A percentile compares a stretch with the other conserved stretches of the same genome.
phyloP scores from a whole-genome alignment of 768 basidiomycete species.

The Gymnopilus junonius region DNA sequence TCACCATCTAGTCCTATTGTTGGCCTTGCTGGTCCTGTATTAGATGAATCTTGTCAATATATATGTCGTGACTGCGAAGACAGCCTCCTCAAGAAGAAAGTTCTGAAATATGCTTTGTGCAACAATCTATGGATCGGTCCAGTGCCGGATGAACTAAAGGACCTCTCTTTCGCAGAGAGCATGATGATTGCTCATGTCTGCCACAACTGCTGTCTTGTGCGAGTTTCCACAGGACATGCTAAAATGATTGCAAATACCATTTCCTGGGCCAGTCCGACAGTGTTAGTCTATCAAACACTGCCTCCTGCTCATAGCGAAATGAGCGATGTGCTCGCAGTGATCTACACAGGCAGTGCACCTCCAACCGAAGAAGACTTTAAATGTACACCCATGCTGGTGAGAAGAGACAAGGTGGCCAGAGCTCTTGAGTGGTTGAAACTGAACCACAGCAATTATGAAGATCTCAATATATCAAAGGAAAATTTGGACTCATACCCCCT shows the following conservation, averaged over 20 bases:
- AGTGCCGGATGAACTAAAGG: background rate
- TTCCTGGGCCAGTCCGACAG: background rate
- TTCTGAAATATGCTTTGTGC: background rate
- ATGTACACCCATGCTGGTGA: background rate
- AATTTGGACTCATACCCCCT: constrained; percentile 27
- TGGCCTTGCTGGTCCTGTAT: background rate
- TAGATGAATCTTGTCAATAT: background rate
- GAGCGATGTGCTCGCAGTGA: background rate
- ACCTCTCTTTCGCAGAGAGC: background rate
- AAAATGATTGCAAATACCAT: background rate
- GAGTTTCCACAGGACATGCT: background rate
- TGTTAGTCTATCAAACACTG: background rate
- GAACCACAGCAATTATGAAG: constrained; percentile 11
- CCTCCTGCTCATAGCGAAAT: background rate
- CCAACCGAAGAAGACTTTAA: background rate
- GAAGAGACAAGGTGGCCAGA: background rate
- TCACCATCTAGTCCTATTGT: background rate
- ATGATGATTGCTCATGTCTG: background rate
- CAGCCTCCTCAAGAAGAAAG: background rate
- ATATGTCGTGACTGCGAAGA: background rate
- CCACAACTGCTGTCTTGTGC: background rate
- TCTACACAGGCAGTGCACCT: background rate
- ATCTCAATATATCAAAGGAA: constrained; percentile 33
- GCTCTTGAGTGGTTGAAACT: background rate
- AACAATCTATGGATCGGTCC: background rate